A percentile compares a stretch with the other conserved stretches of the same genome.
These are phyloP conservation scores for Metarhizium humberi DNA, from an alignment of 2,329 filamentous ascomycete species.

Conservation along the genomic window DNA sequence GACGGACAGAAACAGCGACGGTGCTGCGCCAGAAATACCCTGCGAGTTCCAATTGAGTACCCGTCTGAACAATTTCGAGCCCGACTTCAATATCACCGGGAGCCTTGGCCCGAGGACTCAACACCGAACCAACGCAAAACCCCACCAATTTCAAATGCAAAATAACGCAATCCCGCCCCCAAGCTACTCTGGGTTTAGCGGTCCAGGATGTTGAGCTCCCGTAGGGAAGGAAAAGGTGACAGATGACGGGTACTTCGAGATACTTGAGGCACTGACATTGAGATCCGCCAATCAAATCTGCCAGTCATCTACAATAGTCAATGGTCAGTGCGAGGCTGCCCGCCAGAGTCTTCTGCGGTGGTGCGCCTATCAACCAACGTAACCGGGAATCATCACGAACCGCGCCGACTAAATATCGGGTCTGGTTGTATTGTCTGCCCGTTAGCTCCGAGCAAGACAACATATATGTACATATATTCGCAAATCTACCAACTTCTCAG, in stretches of 20 bases:
- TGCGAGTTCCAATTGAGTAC: not conserved
- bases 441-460: not conserved
- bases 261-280: conserved; percentile 7
- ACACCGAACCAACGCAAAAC: not conserved
- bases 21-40: not conserved
- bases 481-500: too few relatives aligned
- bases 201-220: conserved; percentile 5
- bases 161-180: conserved; percentile 11
- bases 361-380: not conserved
- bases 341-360: not conserved
- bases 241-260: conserved; percentile 12
- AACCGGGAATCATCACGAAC: not conserved
- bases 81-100: not conserved
- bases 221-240: conserved; percentile 11
- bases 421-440: not conserved
- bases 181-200: conserved; percentile 15
- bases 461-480: too few relatives aligned
- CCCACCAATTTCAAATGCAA: conserved; percentile 4
- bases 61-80: not conserved
- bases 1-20: not conserved
- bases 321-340: not conserved
- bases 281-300: conserved; percentile 1
- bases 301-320: not conserved
- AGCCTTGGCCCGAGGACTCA: not conserved
- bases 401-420: not conserved